Conservation (phyloP, 2,329 filamentous ascomycete species). For the Pseudocercospora pini-densiflorae region DNA sequence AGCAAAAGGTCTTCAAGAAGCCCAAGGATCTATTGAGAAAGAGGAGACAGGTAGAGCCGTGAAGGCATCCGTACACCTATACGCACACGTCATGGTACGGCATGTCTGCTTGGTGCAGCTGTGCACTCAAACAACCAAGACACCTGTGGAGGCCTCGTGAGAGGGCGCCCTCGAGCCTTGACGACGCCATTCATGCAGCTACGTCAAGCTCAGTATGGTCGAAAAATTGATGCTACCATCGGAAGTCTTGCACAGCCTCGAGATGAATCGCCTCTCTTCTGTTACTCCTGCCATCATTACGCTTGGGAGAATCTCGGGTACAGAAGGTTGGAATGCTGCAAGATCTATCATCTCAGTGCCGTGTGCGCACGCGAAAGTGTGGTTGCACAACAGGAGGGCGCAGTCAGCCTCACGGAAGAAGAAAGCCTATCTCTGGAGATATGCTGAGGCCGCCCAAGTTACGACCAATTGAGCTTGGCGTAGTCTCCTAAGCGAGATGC, state of each 20-base stretch:
- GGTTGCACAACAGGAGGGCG: not conserved
- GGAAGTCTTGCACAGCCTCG: not conserved
- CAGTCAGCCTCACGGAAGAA: not conserved
- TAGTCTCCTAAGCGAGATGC: not conserved
- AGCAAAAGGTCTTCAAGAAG: not conserved
- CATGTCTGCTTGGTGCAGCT: not conserved
- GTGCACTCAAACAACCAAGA: not conserved
- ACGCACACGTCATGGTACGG: not conserved
- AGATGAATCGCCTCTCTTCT: not conserved
- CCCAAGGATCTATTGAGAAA: not conserved
- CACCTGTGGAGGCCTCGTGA: not conserved
- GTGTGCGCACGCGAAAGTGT: not conserved
- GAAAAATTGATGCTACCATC: not conserved
- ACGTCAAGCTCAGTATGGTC: not conserved
- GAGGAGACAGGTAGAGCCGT: not conserved
- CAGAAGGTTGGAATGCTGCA: not conserved
- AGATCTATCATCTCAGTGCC: not conserved
- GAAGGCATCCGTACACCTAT: no score
- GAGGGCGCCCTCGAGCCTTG: not conserved
- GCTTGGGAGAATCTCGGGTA: not conserved
- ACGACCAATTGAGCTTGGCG: not conserved
- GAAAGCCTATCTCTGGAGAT: not conserved
- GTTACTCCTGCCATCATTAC: not conserved
- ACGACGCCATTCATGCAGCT: not conserved
- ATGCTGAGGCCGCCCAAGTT: not conserved